These are phyloP conservation scores for Byssochlamys sp. DNA, from an alignment of 2,329 filamentous ascomycete species.

Conservation along the genomic window DNA sequence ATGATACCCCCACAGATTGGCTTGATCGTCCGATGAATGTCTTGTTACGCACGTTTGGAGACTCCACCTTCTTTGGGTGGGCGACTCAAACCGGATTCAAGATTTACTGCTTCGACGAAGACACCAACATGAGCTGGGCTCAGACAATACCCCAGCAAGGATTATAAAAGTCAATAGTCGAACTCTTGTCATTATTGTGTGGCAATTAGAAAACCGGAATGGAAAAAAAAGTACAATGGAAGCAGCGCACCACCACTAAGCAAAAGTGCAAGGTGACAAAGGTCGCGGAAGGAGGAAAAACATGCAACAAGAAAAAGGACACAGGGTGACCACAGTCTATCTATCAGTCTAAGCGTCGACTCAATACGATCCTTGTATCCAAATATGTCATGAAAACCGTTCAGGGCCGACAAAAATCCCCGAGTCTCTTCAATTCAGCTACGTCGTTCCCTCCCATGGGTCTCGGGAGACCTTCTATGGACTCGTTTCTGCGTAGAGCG, in stretches of 20 bases:
- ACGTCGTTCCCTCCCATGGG: not conserved
- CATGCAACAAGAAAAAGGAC: not conserved
- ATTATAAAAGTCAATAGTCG: not conserved
- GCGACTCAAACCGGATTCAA: conserved; percentile 7
- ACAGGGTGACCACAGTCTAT: not conserved
- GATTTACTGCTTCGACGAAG: conserved; percentile 18
- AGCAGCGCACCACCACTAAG: not conserved
- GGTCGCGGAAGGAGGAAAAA: not conserved
- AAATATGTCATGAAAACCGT: not conserved
- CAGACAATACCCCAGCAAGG: not conserved
- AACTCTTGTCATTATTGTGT: not conserved
- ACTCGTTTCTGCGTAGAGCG: not conserved
- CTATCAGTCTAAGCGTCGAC: not conserved
- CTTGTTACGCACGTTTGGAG: conserved; percentile 4
- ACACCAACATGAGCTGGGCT: not conserved
- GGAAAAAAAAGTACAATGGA: not conserved
- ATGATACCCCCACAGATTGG: not conserved
- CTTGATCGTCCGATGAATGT: conserved; percentile 6
- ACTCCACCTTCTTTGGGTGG: conserved; percentile 8
- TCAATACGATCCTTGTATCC: not conserved
- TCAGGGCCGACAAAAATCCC: not conserved
- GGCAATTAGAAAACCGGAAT: not conserved
- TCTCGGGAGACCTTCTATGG: not conserved
- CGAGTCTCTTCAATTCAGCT: not conserved
- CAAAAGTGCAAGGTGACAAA: not conserved